phyloP scores from a whole-genome alignment of 108 stramenopile species.

The Nitzschia sp. region DNA sequence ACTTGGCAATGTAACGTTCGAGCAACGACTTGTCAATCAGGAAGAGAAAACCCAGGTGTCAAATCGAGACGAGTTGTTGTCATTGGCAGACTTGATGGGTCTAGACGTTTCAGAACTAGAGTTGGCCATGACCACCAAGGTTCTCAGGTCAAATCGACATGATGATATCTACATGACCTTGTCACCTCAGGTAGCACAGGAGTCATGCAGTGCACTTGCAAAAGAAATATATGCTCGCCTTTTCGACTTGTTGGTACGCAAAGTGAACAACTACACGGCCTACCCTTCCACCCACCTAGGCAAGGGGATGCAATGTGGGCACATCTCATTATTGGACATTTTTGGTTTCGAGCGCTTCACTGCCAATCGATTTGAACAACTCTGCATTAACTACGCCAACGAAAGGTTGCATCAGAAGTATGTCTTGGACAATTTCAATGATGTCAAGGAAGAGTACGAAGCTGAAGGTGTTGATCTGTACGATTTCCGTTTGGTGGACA shows the following conservation, averaged over 20 bases:
- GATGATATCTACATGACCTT: conserved; percentile 61
- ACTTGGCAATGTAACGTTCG: conserved; percentile 82
- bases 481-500: conserved; percentile 87
- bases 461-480: conserved; percentile 86
- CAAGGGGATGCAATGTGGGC: conserved; percentile 42
- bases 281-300: conserved; percentile 15
- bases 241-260: conserved; percentile 71
- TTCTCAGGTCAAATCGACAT: conserved; percentile 43
- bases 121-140: conserved; percentile 61
- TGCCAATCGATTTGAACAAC: conserved; percentile 91
- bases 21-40: conserved; percentile 18
- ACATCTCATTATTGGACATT: conserved; percentile 91
- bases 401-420: conserved; percentile 95
- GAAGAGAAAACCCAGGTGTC: conserved; percentile 43
- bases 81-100: conserved; percentile 69
- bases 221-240: conserved; percentile 86
- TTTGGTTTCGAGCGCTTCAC: conserved; percentile 97
- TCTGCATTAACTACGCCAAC: conserved; percentile 96
- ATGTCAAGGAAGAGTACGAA: conserved; percentile 75
- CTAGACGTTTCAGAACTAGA: conserved; percentile 49
- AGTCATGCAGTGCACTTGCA: conserved; percentile 87
- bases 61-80: conserved; percentile 43
- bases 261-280: conserved; percentile 49
- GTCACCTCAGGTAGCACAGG: conserved; percentile 53
- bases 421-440: conserved; percentile 65